These are phyloP conservation scores for Crithidia mellificae DNA, from an alignment of 208 protist species.

Conservation along the genomic window DNA sequence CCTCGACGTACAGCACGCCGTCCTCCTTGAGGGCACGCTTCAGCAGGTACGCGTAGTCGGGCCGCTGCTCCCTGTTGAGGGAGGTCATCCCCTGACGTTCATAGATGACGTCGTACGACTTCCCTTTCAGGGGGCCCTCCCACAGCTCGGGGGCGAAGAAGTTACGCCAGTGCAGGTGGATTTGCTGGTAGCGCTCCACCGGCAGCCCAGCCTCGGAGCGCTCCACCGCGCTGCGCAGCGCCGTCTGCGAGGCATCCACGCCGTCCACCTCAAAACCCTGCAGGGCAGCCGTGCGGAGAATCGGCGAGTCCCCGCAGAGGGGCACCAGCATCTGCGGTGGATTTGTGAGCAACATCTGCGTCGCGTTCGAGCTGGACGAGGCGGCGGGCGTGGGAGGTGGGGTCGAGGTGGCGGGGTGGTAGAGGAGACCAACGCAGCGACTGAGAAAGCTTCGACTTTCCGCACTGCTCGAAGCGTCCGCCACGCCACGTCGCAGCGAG, in stretches of 20 bases:
- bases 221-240: slow-evolving; percentile 66
- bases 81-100: slow-evolving; percentile 88
- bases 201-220: slow-evolving; percentile 63
- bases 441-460: slow-evolving; percentile 3
- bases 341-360: slow-evolving; percentile 5
- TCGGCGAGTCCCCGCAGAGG: slow-evolving; percentile 89
- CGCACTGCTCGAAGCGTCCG: neutral
- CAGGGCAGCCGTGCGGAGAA: slow-evolving; percentile 61
- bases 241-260: slow-evolving; percentile 78
- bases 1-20: slow-evolving; percentile 88
- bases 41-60: slow-evolving; percentile 84
- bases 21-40: slow-evolving; percentile 84
- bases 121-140: slow-evolving; percentile 48
- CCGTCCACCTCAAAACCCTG: slow-evolving; percentile 86
- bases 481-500: neutral
- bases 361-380: neutral
- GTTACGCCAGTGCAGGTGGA: slow-evolving; percentile 78
- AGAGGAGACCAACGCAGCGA: slow-evolving; percentile 7
- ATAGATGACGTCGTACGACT: slow-evolving; percentile 86
- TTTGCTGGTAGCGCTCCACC: slow-evolving; percentile 33
- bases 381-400: neutral
- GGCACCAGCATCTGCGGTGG: slow-evolving; percentile 71
- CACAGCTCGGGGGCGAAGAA: slow-evolving; percentile 84
- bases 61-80: slow-evolving; percentile 71
- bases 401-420: neutral